These are phyloP conservation scores for Cadophora sp. DNA, from an alignment of 2,329 filamentous ascomycete genomes.

Conservation along the genomic window DNA sequence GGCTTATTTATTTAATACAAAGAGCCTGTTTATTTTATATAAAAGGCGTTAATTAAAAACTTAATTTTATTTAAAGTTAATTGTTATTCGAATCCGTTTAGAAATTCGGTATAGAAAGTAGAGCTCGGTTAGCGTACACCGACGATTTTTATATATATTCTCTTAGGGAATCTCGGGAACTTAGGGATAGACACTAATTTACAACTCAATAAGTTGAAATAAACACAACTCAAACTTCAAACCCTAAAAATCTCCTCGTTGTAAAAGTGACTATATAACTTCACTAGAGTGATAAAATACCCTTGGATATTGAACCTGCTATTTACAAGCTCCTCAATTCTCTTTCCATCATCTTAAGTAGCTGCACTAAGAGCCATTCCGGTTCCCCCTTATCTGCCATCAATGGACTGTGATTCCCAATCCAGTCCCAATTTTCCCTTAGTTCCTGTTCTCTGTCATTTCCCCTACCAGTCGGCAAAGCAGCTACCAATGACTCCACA, in stretches of 20 bases:
- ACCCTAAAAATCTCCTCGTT: not conserved
- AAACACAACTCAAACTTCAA: too few species aligned
- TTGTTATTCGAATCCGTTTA: too few species aligned
- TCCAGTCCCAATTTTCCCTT: not conserved
- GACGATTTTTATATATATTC: too few species aligned
- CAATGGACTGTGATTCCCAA: slow-evolving; percentile 1
- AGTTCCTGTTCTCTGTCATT: not conserved
- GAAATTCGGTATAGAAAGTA: too few species aligned
- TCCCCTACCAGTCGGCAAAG: slow-evolving; percentile 1
- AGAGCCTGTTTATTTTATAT: too few species aligned
- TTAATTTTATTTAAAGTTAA: too few species aligned
- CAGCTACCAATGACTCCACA: not conserved
- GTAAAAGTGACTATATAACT: not conserved
- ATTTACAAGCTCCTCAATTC: slow-evolving; percentile 1
- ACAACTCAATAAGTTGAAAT: too few species aligned
- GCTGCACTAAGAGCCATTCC: not conserved
- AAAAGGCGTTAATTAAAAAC: too few species aligned
- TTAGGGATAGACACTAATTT: too few species aligned
- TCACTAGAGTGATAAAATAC: not conserved
- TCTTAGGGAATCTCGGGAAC: too few species aligned
- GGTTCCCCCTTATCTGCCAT: slow-evolving; percentile 1
- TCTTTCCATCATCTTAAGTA: slow-evolving; percentile 4
- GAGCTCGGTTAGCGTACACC: too few species aligned
- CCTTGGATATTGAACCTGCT: not conserved
- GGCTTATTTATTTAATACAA: too few species aligned